Evolutionary conservation across 108 stramenopile species (phyloP).

Genomic region (Hondaea fermentalgiana): DNA sequence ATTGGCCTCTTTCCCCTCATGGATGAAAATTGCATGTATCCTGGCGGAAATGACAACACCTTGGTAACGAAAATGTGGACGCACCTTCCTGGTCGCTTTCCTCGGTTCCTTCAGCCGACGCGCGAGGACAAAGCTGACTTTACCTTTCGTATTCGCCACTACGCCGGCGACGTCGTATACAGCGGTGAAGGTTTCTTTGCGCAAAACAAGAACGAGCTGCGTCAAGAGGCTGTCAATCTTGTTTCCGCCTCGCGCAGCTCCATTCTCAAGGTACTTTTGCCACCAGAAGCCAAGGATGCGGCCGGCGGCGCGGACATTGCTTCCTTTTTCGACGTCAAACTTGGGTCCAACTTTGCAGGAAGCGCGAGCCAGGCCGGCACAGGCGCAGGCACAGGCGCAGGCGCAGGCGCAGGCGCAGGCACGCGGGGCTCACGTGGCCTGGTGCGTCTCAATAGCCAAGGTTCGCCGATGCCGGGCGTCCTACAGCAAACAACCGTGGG

Average conservation of each 20-base stretch:
- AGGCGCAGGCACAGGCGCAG: too few species aligned
- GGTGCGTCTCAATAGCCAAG: neutral
- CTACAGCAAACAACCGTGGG: conserved; percentile 36
- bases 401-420: too few species aligned
- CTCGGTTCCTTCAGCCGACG: neutral
- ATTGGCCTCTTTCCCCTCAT: conserved; percentile 53
- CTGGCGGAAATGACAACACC: conserved; percentile 64
- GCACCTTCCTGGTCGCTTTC: neutral
- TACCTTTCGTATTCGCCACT: conserved; percentile 36
- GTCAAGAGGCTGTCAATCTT: neutral
- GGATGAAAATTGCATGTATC: conserved; percentile 68
- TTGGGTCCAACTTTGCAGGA: neutral
- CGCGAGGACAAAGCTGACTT: conserved; percentile 18
- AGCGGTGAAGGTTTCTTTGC: conserved; percentile 37
- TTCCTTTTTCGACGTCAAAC: neutral
- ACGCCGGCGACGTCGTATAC: conserved; percentile 44
- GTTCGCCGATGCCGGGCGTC: neutral
- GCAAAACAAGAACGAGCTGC: conserved; percentile 43
- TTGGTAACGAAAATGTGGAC: neutral
- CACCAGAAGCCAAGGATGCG: neutral
- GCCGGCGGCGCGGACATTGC: conserved; percentile 1
- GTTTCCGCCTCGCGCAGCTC: neutral
- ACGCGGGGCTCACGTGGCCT: too few species aligned
- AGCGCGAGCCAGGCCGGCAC: too few species aligned
- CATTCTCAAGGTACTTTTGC: neutral